phyloP scores from a whole-genome alignment of 768 basidiomycete genomes.

The Trametes cinnabarina region DNA sequence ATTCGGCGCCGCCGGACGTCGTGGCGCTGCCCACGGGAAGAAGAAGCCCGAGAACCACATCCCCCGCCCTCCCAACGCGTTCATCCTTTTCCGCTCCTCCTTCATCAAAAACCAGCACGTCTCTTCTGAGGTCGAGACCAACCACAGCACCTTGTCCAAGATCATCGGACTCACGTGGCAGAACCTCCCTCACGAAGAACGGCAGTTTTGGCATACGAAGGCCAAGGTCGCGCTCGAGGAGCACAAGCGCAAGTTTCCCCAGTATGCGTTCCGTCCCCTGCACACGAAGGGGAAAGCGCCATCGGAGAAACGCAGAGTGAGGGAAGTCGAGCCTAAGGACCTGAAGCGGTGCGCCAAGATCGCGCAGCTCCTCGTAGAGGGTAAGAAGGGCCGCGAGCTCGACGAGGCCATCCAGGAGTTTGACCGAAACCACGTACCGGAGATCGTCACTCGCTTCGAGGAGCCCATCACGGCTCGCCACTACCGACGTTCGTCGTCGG shows the following conservation, averaged over 20 bases:
- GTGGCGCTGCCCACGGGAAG: constrained; percentile 49
- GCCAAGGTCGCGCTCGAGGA: constrained; percentile 72
- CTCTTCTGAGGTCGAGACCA: constrained; percentile 74
- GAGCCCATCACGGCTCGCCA: constrained; percentile 68
- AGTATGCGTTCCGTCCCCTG: constrained; percentile 70
- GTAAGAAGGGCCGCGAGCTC: constrained; percentile 39
- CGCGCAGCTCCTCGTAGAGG: constrained; percentile 52
- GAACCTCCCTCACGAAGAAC: constrained; percentile 70
- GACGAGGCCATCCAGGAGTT: constrained; percentile 37
- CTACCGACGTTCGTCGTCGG: constrained; percentile 67
- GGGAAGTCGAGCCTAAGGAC: constrained; percentile 65
- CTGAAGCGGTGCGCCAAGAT: constrained; percentile 64
- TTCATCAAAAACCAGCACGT: constrained; percentile 81
- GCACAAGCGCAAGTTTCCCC: constrained; percentile 71
- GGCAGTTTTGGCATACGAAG: constrained; percentile 74
- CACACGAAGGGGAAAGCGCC: constrained; percentile 45
- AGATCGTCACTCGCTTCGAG: constrained; percentile 71
- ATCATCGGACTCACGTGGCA: constrained; percentile 85
- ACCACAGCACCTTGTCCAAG: constrained; percentile 80
- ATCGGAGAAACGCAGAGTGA: constrained; percentile 52
- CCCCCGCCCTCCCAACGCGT: constrained; percentile 82
- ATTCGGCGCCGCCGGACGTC: constrained; percentile 26
- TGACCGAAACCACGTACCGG: constrained; percentile 49
- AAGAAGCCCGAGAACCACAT: constrained; percentile 76
- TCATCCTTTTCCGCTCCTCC: constrained; percentile 82